phyloP scores from a whole-genome alignment of 2,329 filamentous ascomycete genomes.

The Fusarium mexicanum region DNA sequence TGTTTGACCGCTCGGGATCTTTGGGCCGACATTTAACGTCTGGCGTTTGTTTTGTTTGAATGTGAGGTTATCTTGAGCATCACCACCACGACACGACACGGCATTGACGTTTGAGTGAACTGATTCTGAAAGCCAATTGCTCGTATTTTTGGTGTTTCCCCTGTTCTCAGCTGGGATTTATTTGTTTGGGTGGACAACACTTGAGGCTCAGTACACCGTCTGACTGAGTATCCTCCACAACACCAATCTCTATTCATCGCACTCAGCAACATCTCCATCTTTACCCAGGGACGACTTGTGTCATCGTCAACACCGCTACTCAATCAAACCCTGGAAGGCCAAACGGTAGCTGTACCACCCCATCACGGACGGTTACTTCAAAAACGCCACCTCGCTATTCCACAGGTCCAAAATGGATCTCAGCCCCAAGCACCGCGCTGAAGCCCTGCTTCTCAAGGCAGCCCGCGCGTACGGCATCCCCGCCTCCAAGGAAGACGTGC shows the following conservation, averaged over 20 bases:
- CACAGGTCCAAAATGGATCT: constrained; percentile 45
- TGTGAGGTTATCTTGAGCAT: constrained; percentile 21
- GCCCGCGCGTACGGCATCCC: constrained; percentile 47
- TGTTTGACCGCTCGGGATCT: constrained; percentile 41
- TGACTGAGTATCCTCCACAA: background rate
- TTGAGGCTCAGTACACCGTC: constrained; percentile 13
- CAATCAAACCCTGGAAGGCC: background rate
- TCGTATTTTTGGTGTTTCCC: background rate
- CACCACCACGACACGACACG: background rate
- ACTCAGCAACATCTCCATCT: background rate
- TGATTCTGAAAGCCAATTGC: background rate
- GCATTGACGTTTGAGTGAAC: background rate
- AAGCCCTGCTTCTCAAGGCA: constrained; percentile 48
- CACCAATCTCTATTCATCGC: background rate
- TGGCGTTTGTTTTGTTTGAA: constrained; percentile 30
- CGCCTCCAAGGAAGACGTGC: constrained; percentile 50
- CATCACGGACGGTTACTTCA: constrained; percentile 28
- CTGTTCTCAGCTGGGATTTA: background rate
- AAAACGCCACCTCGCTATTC: constrained; percentile 49
- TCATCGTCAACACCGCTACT: background rate
- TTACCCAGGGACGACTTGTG: background rate
- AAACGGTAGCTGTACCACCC: constrained; percentile 37
- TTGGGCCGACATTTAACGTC: constrained; percentile 30
- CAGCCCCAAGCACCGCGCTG: constrained; percentile 43
- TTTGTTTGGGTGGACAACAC: background rate